Evolutionary conservation across 306 rosid species (phyloP), one percentile per base, ranked within the genome.

Genomic region (Glycyrrhiza uralensis): DNA sequence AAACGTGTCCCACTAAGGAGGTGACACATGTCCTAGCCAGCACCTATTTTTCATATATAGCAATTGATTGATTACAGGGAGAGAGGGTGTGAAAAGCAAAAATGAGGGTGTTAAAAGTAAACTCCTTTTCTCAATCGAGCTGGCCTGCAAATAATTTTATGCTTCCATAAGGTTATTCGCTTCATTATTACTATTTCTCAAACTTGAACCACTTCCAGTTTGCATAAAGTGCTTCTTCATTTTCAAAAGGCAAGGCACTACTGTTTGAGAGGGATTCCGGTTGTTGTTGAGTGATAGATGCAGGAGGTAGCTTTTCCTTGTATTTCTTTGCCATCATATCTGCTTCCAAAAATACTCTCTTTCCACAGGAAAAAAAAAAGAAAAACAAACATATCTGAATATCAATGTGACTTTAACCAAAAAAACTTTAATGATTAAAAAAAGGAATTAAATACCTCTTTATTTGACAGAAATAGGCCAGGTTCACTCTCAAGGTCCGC

Each of bases 401-500:
- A 55, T 51, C 63, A 81, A 66, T 58, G 58, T 9, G 6, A 24
- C 30, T 49, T 18, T 26, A 38, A 51, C 56, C 44, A 30, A 4
- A 15, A 51, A 69, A 66, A 8, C 65, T 30, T 45, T 38, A 59
- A 62, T 32, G 6, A 32, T 8, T 74, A 52, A 33, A 65, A 24
- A 30, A 56, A 71, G 49, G 4, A 20, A 39, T 5, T 26, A 24
- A 26, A 26, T 50, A 83, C 98, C 96, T 90, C 89, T 68, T 85
- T 90, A 85, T 93, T 77, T 42, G 92, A 78, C 50, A 89, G 76
- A 79, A 93, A 89, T 47, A 93, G 92, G 65, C 96, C 98, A 18
- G 87, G 90, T 75, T 89, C 94, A 19, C 92, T 93, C 78, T 93
- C 97, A 47, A 93, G 97, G 51, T 81, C 97, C 1, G 96, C 98